Percentiles rank a stretch among this genome's conserved stretches.
Evolutionary conservation across 352 stramenopile species (phyloP).

Genomic region (Globisporangium carolinianum): DNA sequence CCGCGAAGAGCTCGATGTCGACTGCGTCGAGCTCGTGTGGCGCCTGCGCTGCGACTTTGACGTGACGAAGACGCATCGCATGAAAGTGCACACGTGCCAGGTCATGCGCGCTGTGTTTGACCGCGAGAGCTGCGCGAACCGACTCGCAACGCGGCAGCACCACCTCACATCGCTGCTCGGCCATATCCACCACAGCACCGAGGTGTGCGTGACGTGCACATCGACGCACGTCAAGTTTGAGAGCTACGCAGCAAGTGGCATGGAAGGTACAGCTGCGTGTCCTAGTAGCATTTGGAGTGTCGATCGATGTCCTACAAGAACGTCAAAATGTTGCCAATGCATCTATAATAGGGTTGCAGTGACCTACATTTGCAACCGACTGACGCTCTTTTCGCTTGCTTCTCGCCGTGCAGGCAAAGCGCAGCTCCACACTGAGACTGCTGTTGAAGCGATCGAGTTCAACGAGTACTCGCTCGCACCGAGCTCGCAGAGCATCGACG

Average conservation of each 20-base stretch:
- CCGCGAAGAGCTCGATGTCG: conserved; percentile 42
- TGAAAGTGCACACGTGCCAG: conserved; percentile 72
- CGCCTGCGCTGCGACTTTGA: conserved; percentile 72
- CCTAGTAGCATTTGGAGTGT: too few relatives aligned
- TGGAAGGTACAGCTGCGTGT: conserved; percentile 24
- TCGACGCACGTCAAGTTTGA: conserved; percentile 70
- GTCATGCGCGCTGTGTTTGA: conserved; percentile 81
- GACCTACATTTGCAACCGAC: too few relatives aligned
- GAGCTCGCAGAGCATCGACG: conserved; percentile 24
- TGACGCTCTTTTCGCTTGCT: too few relatives aligned
- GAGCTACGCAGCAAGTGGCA: conserved; percentile 58
- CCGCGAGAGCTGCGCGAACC: conserved; percentile 38
- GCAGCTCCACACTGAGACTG: conserved; percentile 78
- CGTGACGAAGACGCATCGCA: conserved; percentile 83
- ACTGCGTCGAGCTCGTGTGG: conserved; percentile 67
- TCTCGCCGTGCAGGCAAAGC: conserved; percentile 29
- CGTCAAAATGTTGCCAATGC: neutral
- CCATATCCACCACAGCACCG: conserved; percentile 78
- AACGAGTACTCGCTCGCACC: conserved; percentile 58
- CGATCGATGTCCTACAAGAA: neutral
- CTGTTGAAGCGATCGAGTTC: conserved; percentile 73
- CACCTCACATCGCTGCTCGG: conserved; percentile 66
- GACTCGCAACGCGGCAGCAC: conserved; percentile 56
- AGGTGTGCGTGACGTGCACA: conserved; percentile 65
- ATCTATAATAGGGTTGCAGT: too few relatives aligned